phyloP scores from a whole-genome alignment of 345 rosid genomes.

The Salix purpurea region DNA sequence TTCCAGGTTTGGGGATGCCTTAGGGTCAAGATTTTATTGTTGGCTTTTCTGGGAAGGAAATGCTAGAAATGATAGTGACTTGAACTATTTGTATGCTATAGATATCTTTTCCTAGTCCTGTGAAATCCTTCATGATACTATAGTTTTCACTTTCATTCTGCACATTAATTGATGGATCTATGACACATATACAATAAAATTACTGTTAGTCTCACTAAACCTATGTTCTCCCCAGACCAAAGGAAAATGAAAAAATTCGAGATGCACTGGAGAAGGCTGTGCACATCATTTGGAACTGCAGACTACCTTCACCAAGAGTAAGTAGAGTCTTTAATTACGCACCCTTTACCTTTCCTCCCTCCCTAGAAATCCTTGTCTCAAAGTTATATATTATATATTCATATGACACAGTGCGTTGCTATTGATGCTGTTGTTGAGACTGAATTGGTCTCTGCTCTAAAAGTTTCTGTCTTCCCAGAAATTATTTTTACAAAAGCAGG shows the following conservation, averaged over 20 bases:
- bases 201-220: background rate
- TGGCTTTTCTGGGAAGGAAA: no score
- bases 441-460: conserved; percentile 62
- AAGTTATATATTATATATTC: conserved; percentile 1
- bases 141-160: background rate
- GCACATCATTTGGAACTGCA: conserved; percentile 86
- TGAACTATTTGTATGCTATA: no score
- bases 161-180: background rate
- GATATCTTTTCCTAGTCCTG: no score
- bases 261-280: conserved; percentile 76
- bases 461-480: conserved; percentile 67
- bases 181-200: background rate
- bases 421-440: conserved; percentile 73
- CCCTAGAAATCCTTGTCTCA: background rate
- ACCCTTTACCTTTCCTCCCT: background rate
- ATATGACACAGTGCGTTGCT: conserved; percentile 64
- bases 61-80: no score
- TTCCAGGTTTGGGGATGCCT: no score
- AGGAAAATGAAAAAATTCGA: conserved; percentile 56
- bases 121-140: background rate
- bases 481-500: conserved; percentile 82
- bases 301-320: conserved; percentile 90
- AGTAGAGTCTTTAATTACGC: conserved; percentile 12
- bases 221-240: conserved; percentile 48
- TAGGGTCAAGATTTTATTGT: no score